Percentiles rank a stretch among this genome's conserved stretches.
phyloP scores from a whole-genome alignment of 139 green algal species.

The Pleodorina starrii region DNA sequence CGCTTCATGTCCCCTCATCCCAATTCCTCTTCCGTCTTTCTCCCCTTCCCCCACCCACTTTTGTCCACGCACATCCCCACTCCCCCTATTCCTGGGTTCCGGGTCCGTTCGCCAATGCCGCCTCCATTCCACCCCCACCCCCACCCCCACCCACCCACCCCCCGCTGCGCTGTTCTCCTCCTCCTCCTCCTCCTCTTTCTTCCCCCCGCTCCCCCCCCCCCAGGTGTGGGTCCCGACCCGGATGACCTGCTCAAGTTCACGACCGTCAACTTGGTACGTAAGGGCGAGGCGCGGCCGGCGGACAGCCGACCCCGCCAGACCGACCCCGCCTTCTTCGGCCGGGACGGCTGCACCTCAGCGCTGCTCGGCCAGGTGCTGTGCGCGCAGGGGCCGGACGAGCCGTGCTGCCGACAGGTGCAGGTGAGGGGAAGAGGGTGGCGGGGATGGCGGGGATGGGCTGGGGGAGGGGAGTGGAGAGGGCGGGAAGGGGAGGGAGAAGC shows the following conservation, averaged over 20 bases:
- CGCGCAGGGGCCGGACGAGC: conserved; percentile 14
- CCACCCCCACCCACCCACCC: neutral
- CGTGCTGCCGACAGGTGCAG: conserved; percentile 39
- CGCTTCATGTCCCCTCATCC: too few species aligned
- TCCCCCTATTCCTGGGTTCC: too few species aligned
- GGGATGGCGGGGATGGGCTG: too few species aligned
- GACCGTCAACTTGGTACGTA: neutral
- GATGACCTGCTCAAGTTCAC: conserved; percentile 39
- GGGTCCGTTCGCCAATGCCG: too few species aligned
- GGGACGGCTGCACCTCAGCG: conserved; percentile 29
- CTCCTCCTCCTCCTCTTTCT: neutral
- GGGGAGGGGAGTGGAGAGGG: too few species aligned
- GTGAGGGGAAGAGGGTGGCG: too few species aligned
- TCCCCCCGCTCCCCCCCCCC: neutral
- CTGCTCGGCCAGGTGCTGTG: conserved; percentile 45
- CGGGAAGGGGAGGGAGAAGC: too few species aligned
- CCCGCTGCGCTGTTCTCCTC: neutral
- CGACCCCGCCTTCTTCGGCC: neutral
- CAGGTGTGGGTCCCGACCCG: conserved; percentile 43
- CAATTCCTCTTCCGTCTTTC: too few species aligned
- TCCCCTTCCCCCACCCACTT: too few species aligned
- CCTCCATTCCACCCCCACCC: neutral
- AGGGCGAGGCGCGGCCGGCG: neutral
- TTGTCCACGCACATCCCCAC: too few species aligned
- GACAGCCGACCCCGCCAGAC: neutral